Evolutionary conservation across 2,329 filamentous ascomycete genomes (phyloP).

Genomic region (Fusarium poae): DNA sequence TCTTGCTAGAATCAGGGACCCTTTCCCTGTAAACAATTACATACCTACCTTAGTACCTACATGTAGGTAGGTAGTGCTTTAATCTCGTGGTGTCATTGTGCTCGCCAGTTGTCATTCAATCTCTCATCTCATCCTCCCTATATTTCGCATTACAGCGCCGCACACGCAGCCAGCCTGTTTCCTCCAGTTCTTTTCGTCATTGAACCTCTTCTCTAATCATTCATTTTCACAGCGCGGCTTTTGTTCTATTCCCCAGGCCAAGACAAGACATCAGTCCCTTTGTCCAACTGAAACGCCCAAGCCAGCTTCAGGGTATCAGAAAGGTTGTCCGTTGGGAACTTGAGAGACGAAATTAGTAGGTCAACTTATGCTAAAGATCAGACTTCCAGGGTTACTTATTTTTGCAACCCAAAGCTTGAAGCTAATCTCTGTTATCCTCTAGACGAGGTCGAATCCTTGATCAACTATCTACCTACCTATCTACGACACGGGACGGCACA

Average conservation of each 20-base stretch:
- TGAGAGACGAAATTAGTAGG: too few species aligned
- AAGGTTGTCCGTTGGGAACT: too few species aligned
- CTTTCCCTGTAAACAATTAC: constrained; percentile 11
- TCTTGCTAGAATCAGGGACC: constrained; percentile 13
- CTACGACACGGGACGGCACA: not conserved
- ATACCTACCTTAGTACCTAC: too few species aligned
- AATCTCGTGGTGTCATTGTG: constrained; percentile 15
- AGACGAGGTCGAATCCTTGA: not conserved
- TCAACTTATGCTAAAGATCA: too few species aligned
- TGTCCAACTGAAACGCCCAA: not conserved
- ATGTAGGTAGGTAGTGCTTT: not conserved
- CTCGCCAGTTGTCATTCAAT: constrained; percentile 3
- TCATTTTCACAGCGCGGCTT: not conserved
- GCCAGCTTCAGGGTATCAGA: not conserved
- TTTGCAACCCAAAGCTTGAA: too few species aligned
- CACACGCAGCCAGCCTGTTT: not conserved
- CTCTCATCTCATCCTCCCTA: not conserved
- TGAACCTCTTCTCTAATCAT: not conserved
- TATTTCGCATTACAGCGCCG: not conserved
- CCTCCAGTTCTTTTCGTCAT: not conserved
- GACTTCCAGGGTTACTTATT: too few species aligned
- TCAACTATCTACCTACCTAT: not conserved
- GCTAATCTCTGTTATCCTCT: too few species aligned
- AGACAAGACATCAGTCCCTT: not conserved
- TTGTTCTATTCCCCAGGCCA: not conserved